Conservation (phyloP, 2,329 filamentous ascomycete species). For the Lachnum nothofagi region DNA sequence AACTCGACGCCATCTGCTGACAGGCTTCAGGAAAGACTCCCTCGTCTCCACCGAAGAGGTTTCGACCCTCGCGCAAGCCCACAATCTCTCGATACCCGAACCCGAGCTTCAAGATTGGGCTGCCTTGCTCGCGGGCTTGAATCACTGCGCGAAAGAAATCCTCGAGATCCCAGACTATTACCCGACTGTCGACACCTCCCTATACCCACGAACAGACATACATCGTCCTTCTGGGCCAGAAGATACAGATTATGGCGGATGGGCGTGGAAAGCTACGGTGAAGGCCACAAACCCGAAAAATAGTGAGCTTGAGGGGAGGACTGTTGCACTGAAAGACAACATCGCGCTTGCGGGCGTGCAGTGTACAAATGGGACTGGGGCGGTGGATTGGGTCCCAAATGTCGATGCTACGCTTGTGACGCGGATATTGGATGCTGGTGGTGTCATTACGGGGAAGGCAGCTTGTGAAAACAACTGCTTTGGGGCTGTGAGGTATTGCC, state of each 20-base stretch:
- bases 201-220: conserved; percentile 25
- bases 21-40: conserved; percentile 18
- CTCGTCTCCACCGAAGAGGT: conserved; percentile 17
- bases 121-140: conserved; percentile 20
- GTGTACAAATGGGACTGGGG: conserved; percentile 25
- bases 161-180: conserved; percentile 20
- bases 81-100: conserved; percentile 16
- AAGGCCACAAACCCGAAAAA: conserved; percentile 29
- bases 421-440: conserved; percentile 23
- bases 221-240: conserved; percentile 14
- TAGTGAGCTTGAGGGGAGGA: conserved; percentile 16
- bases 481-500: conserved; percentile 22
- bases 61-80: conserved; percentile 9
- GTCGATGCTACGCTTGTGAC: conserved; percentile 24
- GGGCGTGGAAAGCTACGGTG: conserved; percentile 44
- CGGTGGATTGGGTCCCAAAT: conserved; percentile 21
- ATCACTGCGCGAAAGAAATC: conserved; percentile 23
- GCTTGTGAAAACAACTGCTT: conserved; percentile 28
- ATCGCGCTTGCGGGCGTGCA: conserved; percentile 22
- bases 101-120: conserved; percentile 19
- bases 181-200: conserved; percentile 14
- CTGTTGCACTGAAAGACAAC: conserved; percentile 25
- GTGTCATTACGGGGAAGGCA: conserved; percentile 22
- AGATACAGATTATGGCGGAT: conserved; percentile 21
- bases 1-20: background rate